Evolutionary conservation across 2,329 filamentous ascomycete species (phyloP), one percentile per base, ranked within the genome.

Genomic region (Ceratocystis eucalypticola): DNA sequence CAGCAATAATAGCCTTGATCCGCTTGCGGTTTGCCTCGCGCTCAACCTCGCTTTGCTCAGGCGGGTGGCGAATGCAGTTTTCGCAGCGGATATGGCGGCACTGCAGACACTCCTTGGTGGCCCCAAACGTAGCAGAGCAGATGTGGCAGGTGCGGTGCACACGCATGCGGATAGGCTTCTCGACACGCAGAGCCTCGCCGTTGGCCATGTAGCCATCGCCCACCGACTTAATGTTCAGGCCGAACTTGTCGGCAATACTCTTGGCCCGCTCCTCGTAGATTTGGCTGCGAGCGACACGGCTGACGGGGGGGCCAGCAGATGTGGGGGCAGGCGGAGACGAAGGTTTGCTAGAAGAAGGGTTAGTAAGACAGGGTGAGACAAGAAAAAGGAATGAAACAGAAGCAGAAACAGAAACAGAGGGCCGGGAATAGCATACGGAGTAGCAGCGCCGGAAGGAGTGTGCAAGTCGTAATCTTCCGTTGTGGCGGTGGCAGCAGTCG

Each of bases 21-120:
- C 75, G 77, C 72, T 80, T 79, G 64, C 81, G 79, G 72, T 78
- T 80, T 70, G 79, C 80, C 68, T 80, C 75, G 70, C 78, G 77
- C 72, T 84, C 79, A 69, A 78, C 79, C 70, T 84, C 81, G 71
- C 77, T 80, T 70, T 83, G 84, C 77, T 86, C 85, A 65, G 82
- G 79, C 44, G 91, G 91, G 71, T 88, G 84, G 66, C 89, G 85
- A 33, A 85, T 83, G 74, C 92, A 96, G 72, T 88, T 85, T 72
- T 84, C 88, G 82, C 92, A 96, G 70, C 89, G 84, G 61, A 80
- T 79, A 76, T 96, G 92, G 71, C 88, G 82, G 77, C 92, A 96
- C 70, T 83, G 84, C 70, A 81, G 75, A 76, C 92, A 96, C 68
- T 87, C 80, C 76, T 87, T 91, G 71, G 87, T 83, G 22, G 82